A percentile compares a stretch with the other conserved stretches of the same genome.
Evolutionary conservation across 228 moss, liverwort and hornwort genomes (phyloP).

Genomic region (Sphagnum fallax): DNA sequence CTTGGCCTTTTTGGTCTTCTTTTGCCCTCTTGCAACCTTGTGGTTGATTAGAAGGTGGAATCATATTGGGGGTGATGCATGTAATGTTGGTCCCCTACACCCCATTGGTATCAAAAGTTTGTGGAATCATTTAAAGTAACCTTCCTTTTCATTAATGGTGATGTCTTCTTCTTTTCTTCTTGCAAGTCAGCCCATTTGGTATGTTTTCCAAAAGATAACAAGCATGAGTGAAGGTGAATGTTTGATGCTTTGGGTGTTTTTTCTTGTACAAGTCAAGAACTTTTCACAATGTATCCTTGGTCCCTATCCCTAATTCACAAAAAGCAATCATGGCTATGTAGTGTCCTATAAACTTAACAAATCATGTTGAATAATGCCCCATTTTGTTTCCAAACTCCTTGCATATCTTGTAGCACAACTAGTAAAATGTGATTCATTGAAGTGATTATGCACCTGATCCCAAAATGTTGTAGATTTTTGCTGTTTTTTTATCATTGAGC

Average conservation of each 20-base stretch:
- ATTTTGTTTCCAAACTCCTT: slow-evolving; percentile 6
- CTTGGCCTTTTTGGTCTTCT: neutral
- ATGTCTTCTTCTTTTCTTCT: neutral
- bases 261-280: neutral
- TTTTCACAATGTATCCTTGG: neutral
- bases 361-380: slow-evolving; percentile 4
- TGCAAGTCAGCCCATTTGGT: neutral
- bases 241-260: slow-evolving; percentile 1
- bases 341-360: slow-evolving; percentile 1
- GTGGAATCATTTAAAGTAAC: neutral
- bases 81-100: neutral
- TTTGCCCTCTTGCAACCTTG: neutral
- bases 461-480: slow-evolving; percentile 4
- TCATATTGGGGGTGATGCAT: neutral
- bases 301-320: neutral
- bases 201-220: neutral
- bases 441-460: neutral
- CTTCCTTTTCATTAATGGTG: neutral
- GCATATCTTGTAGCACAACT: neutral
- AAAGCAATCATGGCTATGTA: neutral
- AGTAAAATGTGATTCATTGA: slow-evolving; percentile 1
- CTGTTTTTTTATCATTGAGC: neutral
- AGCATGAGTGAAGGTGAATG: neutral
- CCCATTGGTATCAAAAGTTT: no score
- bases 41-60: neutral